Evolutionary conservation across 176 grass and related monocot species (phyloP), one percentile per base, ranked within the genome.

Genomic region (Poa pratensis): DNA sequence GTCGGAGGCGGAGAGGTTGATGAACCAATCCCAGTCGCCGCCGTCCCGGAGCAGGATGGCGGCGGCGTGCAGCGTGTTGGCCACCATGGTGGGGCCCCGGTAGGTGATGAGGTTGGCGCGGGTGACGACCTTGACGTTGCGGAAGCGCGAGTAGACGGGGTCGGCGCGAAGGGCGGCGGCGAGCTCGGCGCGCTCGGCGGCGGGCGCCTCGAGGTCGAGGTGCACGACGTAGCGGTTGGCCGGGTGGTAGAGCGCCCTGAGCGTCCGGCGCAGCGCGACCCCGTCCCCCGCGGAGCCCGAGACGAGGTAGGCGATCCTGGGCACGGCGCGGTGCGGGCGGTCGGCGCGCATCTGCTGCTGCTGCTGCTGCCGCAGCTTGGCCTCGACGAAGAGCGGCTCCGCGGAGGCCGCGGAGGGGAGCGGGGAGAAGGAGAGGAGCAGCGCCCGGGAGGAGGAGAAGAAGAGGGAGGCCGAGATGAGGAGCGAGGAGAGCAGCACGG

Each of bases 1-100:
- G 88, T 97, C 94, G 5, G 94, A 94, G 7, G 94, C 90, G 55
- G 91, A 94, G 52, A 97, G 92, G 59, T 97, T 97, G 85, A 97
- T 94, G 86, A 97, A 97, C 94, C 92, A 97, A 11, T 97, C 94
- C 94, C 94, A 97, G 35, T 97, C 89, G 23, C 86, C 88, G 8
- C 86, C 90, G 30, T 97, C 90, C 18, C 85, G 86, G 4, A 97
- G 90, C 43, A 97, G 89, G 80, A 97, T 90, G 12, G 94, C 92
- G 0, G 90, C 92, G 13, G 94, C 94, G 79, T 97, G 94, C 76
- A 97, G 94, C 59, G 94, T 97, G 89, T 94, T 97, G 6, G 94
- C 92, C 1, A 97, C 92, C 94, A 97, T 97, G 80, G 94, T 97
- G 59, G 92, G 94, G 0, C 94, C 92, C 8, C 94, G 86, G 82